Base-by-base conservation (phyloP, 768 basidiomycete genomes). In the Agaricus subrufescens region DNA sequence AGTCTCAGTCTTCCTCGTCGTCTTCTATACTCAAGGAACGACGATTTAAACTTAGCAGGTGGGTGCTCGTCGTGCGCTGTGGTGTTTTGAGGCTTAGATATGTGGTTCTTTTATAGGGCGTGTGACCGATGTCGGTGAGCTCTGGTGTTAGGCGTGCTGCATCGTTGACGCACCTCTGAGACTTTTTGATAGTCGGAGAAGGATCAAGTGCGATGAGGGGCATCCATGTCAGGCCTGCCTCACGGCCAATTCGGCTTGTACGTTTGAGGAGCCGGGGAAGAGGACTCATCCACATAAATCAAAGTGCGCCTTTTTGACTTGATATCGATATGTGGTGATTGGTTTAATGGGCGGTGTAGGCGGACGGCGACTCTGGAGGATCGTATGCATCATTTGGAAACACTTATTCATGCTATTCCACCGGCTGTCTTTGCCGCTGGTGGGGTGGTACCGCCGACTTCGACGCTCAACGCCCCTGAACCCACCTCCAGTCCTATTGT, bases 71-170 rank as follows among this genome's bases (percentile, higher is more conserved):
- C 30, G 42, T 38, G 44, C 39, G 40, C 30, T 48, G 23, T 46
- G 30, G 46, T 46, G 26, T 48, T n/a, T 38, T 14, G 14, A 38
- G 30, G 42, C 29, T 25, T 52, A 26, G 47, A 34, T 26, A 43
- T 52, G 55, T 8, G 34, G 59, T 61, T 62, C 56, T 10, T 27
- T 19, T 37, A 34, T 60, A 92, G 91, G 68, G 90, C 91, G 57
- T 93, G 91, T 76, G 91, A 93, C 79, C 88, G 91, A 58, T 93
- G 91, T 76, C 84, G 91, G 89, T 92, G 74, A 79, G 87, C 62
- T 61, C 34, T 31, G 57, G 45, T 40, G 46, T 57, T 39, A 30
- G 11, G 47, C 54, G 27, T 47, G 11, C 14, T n/a, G 19, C 9
- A 15, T 29, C 27, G n/a, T 19, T 49, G 7, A 49, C 27, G 34